phyloP scores from a whole-genome alignment of 1,284 basidiomycete genomes.

The Phenoliferia sp. region DNA sequence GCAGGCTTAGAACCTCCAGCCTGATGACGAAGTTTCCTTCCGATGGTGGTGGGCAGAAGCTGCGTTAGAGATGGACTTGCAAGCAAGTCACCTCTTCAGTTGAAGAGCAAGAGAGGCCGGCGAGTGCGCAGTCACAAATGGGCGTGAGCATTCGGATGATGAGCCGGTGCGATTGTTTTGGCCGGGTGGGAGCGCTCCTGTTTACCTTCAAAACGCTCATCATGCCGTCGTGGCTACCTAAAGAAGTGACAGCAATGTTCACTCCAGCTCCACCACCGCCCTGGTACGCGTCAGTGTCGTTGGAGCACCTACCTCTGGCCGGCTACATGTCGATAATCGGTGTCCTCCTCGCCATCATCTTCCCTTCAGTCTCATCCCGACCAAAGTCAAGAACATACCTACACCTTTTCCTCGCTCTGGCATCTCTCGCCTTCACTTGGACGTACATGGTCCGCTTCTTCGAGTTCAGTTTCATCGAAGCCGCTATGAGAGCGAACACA shows the following conservation, averaged over 20 bases:
- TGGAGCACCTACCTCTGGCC: background rate
- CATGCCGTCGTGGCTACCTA: background rate
- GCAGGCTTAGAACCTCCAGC: too few species aligned
- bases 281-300: background rate
- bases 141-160: too few species aligned
- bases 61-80: too few species aligned
- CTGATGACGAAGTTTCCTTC: too few species aligned
- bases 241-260: too few species aligned
- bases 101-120: too few species aligned
- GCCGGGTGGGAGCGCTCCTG: too few species aligned
- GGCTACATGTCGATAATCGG: background rate
- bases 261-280: background rate
- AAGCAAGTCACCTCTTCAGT: too few species aligned
- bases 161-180: too few species aligned
- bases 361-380: background rate
- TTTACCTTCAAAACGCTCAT: background rate
- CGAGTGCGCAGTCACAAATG: too few species aligned
- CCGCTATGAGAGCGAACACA: slow-evolving; percentile 43
- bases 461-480: slow-evolving; percentile 32
- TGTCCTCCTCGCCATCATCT: background rate
- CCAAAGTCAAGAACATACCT: background rate
- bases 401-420: slow-evolving; percentile 21
- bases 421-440: slow-evolving; percentile 31
- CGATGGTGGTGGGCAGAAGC: too few species aligned
- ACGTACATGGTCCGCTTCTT: slow-evolving; percentile 40